Conservation (phyloP, 2,329 filamentous ascomycete species). For the Coniella lustricola region DNA sequence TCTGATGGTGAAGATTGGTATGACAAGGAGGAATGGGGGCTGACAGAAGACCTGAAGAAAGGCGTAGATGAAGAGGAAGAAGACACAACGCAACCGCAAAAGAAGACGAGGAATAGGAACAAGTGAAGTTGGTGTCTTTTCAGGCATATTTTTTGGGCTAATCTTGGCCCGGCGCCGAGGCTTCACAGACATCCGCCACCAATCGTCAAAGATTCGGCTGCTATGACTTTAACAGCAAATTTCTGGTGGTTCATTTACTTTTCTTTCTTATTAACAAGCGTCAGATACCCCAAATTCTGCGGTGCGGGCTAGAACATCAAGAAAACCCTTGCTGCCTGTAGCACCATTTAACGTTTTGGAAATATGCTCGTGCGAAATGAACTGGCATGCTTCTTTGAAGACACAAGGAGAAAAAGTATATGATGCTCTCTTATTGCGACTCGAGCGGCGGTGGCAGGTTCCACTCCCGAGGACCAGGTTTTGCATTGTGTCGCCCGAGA, state of each 20-base stretch:
- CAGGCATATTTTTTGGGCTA: too few species aligned
- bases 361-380: too few species aligned
- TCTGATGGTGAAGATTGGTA: slow-evolving; percentile 89
- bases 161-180: too few species aligned
- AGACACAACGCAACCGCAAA: slow-evolving; percentile 52
- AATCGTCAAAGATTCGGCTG: not conserved
- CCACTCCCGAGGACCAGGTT: slow-evolving; percentile 7
- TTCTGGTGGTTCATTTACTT: not conserved
- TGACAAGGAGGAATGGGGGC: slow-evolving; percentile 71
- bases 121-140: slow-evolving; percentile 24
- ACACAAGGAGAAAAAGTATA: too few species aligned
- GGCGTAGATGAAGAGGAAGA: slow-evolving; percentile 79
- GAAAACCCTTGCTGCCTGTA: too few species aligned
- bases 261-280: too few species aligned
- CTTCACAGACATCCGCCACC: too few species aligned
- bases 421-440: slow-evolving; percentile 1
- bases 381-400: not conserved
- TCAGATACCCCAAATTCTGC: too few species aligned
- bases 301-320: too few species aligned
- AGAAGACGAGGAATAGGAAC: slow-evolving; percentile 52
- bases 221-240: not conserved
- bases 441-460: slow-evolving; percentile 15
- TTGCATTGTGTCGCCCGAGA: slow-evolving; percentile 16
- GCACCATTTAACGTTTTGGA: too few species aligned
- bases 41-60: slow-evolving; percentile 70